Conservation (phyloP, 1,139 yeast species). For the Geotrichum fermentans region DNA sequence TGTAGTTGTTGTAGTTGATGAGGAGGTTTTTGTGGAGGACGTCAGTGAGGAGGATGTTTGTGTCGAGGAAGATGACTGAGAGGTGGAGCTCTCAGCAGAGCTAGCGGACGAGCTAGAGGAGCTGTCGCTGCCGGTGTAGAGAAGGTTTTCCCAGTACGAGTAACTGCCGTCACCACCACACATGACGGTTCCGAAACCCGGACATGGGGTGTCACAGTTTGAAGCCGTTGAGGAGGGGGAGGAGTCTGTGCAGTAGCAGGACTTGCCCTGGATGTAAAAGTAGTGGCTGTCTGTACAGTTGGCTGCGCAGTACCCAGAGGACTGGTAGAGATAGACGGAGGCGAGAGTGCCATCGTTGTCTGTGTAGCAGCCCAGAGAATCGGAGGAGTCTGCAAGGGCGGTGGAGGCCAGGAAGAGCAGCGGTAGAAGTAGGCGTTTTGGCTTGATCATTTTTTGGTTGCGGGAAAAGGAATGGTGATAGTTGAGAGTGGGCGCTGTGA, state of each 20-base stretch:
- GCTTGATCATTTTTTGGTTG: background rate
- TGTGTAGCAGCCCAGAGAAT: conserved; percentile 10
- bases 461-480: background rate
- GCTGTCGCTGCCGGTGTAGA: conserved; percentile 20
- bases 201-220: conserved; percentile 47
- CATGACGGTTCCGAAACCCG: conserved; percentile 14
- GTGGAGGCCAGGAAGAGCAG: background rate
- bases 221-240: conserved; percentile 43
- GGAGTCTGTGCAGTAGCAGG: conserved; percentile 61
- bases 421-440: background rate
- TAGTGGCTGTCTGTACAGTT: conserved; percentile 18
- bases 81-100: conserved; percentile 7
- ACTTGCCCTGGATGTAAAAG: conserved; percentile 56
- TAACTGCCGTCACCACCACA: conserved; percentile 22
- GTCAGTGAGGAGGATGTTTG: conserved; percentile 19
- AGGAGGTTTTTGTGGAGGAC: conserved; percentile 5
- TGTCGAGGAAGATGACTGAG: conserved; percentile 11
- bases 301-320: conserved; percentile 13
- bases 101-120: conserved; percentile 13
- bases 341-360: conserved; percentile 9
- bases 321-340: conserved; percentile 11
- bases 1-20: conserved; percentile 11
- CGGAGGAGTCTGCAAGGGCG: conserved; percentile 1
- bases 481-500: background rate
- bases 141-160: conserved; percentile 21